Evolutionary conservation across 2,329 filamentous ascomycete genomes (phyloP), one percentile per base, ranked within the genome.

Genomic region (Aulographum hederae): DNA sequence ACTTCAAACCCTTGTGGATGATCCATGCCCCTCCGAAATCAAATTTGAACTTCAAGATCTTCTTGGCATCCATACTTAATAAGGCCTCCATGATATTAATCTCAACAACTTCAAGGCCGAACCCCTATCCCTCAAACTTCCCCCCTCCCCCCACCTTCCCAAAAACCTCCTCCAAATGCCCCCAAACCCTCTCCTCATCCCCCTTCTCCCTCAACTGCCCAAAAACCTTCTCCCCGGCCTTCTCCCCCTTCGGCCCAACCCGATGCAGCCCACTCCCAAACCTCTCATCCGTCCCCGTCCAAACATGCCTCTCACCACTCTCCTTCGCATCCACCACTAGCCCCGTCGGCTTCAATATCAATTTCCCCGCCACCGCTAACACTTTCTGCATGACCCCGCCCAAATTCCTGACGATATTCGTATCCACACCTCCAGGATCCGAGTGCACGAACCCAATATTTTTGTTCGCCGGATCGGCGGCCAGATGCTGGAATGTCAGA

Each of bases 231-330:
- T 26, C 28, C 12, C n/a, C 37, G n/a, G 34, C 37, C 34, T 34
- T 34, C 32, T 28, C 15, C 18, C n/a, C 36, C 42, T 19, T 45
- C 38, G 6, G 32, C 30, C 3, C 39, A 18, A n/a, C 41, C 34
- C 27, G 46, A 42, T 5, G 36, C 40, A 32, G 47, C 34, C 43
- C 45, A 46, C 12, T 41, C 41, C 20, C 41, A 34, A 43, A 51
- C 8, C 31, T 27, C 13, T 39, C 38, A n/a, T 40, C 44, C 6
- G 48, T 51, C 25, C 45, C 34, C 18, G 43, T 43, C 28, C 38
- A 52, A 26, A 51, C 32, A 43, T 51, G 48, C 21, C 49, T 39
- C 41, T 51, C 46, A 4, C 49, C 48, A 31, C 43, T 48, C 37
- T 51, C 49, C 31, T 30, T 32, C 15, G 43, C 34, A 21, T 34